A percentile compares a stretch with the other conserved stretches of the same genome.
Conservation (phyloP, 306 rosid species). For the Leucaena leucocephala region DNA sequence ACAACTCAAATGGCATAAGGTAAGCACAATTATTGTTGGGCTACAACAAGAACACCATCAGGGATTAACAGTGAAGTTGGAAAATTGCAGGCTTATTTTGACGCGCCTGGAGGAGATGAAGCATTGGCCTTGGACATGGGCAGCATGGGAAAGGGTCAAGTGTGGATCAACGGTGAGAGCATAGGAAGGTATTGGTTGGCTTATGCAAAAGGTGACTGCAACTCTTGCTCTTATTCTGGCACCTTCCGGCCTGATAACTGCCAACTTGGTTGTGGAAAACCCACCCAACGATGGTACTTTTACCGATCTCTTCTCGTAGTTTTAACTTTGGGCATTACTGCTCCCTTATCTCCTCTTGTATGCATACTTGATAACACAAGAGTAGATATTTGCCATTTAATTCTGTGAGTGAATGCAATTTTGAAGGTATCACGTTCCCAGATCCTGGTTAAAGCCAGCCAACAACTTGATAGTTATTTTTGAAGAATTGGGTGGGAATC, state of each 20-base stretch:
- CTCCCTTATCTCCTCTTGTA: no score
- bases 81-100: conserved; percentile 67
- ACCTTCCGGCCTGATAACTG: conserved; percentile 68
- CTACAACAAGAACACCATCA: conserved; percentile 2
- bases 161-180: conserved; percentile 95
- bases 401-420: background rate
- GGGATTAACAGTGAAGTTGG: conserved; percentile 20
- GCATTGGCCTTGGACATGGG: conserved; percentile 85
- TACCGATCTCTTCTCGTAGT: background rate
- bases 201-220: conserved; percentile 83
- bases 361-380: background rate
- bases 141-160: conserved; percentile 99
- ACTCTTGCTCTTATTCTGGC: conserved; percentile 68
- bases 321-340: background rate
- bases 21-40: conserved; percentile 20
- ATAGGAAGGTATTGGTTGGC: conserved; percentile 95
- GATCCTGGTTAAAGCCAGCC: conserved; percentile 93
- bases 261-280: conserved; percentile 82
- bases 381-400: background rate
- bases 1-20: conserved; percentile 91
- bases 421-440: conserved; percentile 94
- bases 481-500: conserved; percentile 94
- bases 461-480: conserved; percentile 68
- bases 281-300: conserved; percentile 85
- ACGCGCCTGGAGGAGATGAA: conserved; percentile 74